A percentile compares a stretch with the other conserved stretches of the same genome.
phyloP scores from a whole-genome alignment of 371 early-diverging fungal genomes.

The Encephalitozoon intestinalis region DNA sequence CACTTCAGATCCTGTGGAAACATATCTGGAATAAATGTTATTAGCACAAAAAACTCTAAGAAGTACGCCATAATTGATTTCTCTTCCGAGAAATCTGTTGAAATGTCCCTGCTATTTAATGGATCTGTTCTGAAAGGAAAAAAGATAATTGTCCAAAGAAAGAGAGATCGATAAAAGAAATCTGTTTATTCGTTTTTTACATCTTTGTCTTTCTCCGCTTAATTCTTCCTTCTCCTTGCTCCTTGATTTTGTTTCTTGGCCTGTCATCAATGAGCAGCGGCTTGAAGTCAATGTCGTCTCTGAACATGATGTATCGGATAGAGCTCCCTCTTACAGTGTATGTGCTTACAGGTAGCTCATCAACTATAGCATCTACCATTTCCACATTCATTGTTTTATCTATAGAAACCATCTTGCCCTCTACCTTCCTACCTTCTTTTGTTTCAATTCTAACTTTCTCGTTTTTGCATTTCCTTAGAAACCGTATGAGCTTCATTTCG shows the following conservation, averaged over 20 bases:
- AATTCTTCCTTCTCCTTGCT: neutral
- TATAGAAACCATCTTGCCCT: neutral
- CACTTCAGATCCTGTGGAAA: neutral
- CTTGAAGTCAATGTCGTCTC: neutral
- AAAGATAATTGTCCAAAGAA: neutral
- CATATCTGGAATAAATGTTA: neutral
- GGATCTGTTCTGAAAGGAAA: conserved; percentile 8
- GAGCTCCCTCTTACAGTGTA: conserved; percentile 8
- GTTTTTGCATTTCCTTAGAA: neutral
- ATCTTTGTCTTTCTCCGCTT: neutral
- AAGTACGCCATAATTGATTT: neutral
- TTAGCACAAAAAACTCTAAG: neutral
- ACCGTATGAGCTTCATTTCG: conserved; percentile 5
- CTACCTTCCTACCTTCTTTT: neutral
- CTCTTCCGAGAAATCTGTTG: neutral
- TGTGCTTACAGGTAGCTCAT: neutral
- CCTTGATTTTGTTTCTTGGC: neutral
- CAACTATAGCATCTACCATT: neutral
- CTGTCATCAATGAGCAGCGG: neutral
- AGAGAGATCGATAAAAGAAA: conserved; percentile 4
- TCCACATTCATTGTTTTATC: conserved; percentile 14
- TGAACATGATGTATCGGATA: conserved; percentile 11
- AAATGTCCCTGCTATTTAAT: conserved; percentile 1
- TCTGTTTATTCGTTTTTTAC: neutral
- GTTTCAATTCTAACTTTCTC: conserved; percentile 11